Percentiles rank a stretch among this genome's conserved stretches.
phyloP scores from a whole-genome alignment of 805 yeast species.

The Nematodospora valgi region DNA sequence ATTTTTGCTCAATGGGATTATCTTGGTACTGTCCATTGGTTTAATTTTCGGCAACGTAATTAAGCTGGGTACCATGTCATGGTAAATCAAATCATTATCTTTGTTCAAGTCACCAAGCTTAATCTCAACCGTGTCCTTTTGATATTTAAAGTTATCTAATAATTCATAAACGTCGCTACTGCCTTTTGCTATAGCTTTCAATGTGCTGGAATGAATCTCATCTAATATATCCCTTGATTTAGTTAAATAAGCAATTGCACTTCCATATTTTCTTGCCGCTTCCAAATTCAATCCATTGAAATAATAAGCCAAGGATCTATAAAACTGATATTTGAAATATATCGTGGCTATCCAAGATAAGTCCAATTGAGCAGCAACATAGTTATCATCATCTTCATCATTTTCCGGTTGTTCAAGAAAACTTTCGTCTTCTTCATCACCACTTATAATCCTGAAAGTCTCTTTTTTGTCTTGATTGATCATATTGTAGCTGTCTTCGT shows the following conservation, averaged over 20 bases:
- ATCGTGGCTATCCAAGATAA: slow-evolving; percentile 50
- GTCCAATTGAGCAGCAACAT: slow-evolving; percentile 27
- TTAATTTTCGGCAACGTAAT: slow-evolving; percentile 63
- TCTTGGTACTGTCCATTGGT: slow-evolving; percentile 64
- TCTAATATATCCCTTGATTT: slow-evolving; percentile 45
- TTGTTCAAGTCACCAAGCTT: slow-evolving; percentile 50
- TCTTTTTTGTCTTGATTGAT: slow-evolving; percentile 24
- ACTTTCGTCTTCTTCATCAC: slow-evolving; percentile 13
- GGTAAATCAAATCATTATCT: slow-evolving; percentile 89
- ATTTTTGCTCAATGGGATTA: slow-evolving; percentile 48
- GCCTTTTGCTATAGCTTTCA: slow-evolving; percentile 22
- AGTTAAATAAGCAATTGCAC: slow-evolving; percentile 63
- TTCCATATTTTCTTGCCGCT: slow-evolving; percentile 61
- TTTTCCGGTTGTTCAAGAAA: slow-evolving; percentile 7
- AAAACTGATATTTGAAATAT: slow-evolving; percentile 52
- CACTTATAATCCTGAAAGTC: slow-evolving; percentile 16
- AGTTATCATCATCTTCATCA: slow-evolving; percentile 9
- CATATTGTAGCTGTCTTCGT: slow-evolving; percentile 47
- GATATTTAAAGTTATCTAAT: slow-evolving; percentile 39
- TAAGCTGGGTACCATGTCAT: slow-evolving; percentile 65
- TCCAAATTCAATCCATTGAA: slow-evolving; percentile 57
- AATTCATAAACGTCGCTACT: slow-evolving; percentile 28
- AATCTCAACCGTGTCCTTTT: slow-evolving; percentile 36
- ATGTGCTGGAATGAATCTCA: slow-evolving; percentile 26
- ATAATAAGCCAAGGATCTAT: slow-evolving; percentile 57